A percentile compares a stretch with the other conserved stretches of the same genome.
These are phyloP conservation scores for Coccomyxa sp. DNA, from an alignment of 139 green algal species.

Conservation along the genomic window DNA sequence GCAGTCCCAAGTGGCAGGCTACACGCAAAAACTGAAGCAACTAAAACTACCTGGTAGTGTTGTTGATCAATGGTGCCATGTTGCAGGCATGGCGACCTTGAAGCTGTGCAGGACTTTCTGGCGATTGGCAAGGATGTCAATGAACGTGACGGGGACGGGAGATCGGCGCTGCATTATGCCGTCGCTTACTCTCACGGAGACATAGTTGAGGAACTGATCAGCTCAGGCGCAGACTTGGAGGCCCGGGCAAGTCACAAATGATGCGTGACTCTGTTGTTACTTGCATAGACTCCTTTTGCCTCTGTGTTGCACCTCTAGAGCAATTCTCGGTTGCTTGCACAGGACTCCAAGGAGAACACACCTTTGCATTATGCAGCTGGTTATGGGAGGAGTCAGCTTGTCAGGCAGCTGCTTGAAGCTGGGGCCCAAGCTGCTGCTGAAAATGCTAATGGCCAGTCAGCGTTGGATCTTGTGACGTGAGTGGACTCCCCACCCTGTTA, in stretches of 20 bases:
- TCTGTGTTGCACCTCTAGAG: neutral
- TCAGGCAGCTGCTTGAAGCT: conserved; percentile 55
- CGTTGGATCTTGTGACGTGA: conserved; percentile 60
- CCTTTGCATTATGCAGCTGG: conserved; percentile 70
- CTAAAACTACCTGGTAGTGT: too few relatives aligned
- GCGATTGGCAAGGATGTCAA: conserved; percentile 72
- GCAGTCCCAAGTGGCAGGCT: too few relatives aligned
- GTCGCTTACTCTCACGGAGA: conserved; percentile 43
- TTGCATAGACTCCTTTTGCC: neutral
- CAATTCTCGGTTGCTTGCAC: neutral
- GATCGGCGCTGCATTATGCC: conserved; percentile 78
- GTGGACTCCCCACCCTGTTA: neutral
- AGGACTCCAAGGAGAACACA: conserved; percentile 66
- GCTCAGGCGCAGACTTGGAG: conserved; percentile 24
- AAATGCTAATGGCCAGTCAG: conserved; percentile 70
- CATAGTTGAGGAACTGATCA: conserved; percentile 29
- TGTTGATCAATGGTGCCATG: neutral
- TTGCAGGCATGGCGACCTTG: conserved; percentile 65
- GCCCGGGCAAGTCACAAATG: conserved; percentile 10
- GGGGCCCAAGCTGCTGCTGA: conserved; percentile 47
- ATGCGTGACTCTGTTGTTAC: neutral
- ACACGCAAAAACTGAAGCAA: too few relatives aligned
- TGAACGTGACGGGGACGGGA: conserved; percentile 47
- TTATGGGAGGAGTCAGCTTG: conserved; percentile 55
- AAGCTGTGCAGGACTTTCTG: conserved; percentile 84